Conservation (phyloP, 495 filamentous ascomycete genomes). For the Delitschia confertaspora region DNA sequence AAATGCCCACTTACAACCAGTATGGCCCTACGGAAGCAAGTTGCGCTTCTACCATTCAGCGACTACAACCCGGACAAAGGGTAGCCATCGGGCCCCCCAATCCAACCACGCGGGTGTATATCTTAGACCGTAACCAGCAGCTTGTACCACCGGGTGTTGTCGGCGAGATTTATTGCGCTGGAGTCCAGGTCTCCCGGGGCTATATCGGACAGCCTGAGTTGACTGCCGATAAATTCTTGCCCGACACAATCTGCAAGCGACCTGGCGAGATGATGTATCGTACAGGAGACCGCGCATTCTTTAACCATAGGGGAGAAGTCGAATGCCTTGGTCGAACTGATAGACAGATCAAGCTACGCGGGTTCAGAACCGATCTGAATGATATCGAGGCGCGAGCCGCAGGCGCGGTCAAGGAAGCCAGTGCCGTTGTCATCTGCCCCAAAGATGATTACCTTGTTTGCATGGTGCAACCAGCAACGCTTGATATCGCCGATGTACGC, state of each 20-base stretch:
- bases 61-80: constrained; percentile 12
- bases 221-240: too few relatives aligned
- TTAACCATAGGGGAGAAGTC: constrained; percentile 27
- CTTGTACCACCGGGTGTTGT: constrained; percentile 26
- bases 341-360: constrained; percentile 35
- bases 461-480: constrained; percentile 22
- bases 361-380: constrained; percentile 33
- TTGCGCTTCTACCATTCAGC: constrained; percentile 28
- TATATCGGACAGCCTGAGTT: too few relatives aligned
- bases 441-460: constrained; percentile 28
- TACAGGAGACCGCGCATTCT: constrained; percentile 33
- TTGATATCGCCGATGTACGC: constrained; percentile 12
- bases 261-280: constrained; percentile 35
- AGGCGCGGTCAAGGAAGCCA: too few relatives aligned
- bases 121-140: constrained; percentile 23
- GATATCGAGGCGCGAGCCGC: constrained; percentile 36
- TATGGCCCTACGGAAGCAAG: constrained; percentile 38
- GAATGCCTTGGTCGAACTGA: constrained; percentile 32
- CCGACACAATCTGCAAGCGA: too few relatives aligned
- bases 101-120: constrained; percentile 31
- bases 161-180: constrained; percentile 36
- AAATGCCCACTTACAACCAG: constrained; percentile 31
- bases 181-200: constrained; percentile 34
- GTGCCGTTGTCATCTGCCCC: constrained; percentile 3
- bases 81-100: constrained; percentile 33